A percentile compares a stretch with the other conserved stretches of the same genome.
These are phyloP conservation scores for Verticillium isaacii DNA, from an alignment of 2,329 filamentous ascomycete species.

Conservation along the genomic window DNA sequence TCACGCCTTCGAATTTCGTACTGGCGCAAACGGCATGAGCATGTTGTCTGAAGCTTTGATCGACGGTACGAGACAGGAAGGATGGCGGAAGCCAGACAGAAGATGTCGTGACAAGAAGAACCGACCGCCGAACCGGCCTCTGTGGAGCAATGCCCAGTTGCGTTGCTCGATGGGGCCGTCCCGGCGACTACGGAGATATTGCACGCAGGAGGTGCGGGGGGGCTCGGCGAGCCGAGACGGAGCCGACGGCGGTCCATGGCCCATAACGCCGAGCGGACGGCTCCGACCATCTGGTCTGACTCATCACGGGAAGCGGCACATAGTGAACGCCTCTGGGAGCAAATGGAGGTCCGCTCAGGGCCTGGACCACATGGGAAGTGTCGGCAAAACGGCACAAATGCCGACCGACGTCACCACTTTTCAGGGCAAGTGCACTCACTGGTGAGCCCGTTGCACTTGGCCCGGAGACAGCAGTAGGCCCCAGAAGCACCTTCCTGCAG, in stretches of 20 bases:
- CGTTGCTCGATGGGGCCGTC: not conserved
- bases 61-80: no score
- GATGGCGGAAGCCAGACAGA: not conserved
- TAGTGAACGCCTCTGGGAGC: not conserved
- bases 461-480: not conserved
- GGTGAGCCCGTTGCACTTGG: not conserved
- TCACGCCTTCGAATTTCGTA: no score
- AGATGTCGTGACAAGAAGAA: no score
- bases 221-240: not conserved
- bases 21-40: no score
- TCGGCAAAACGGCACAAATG: not conserved
- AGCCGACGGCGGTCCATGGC: not conserved
- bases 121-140: no score
- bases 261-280: not conserved
- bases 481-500: not conserved
- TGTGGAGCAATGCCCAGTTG: no score
- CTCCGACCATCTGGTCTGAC: not conserved
- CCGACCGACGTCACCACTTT: not conserved
- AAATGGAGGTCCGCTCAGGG: not conserved
- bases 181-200: not conserved
- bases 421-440: not conserved
- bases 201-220: not conserved
- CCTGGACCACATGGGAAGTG: not conserved
- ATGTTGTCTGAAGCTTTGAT: no score
- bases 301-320: not conserved